phyloP scores from a whole-genome alignment of 495 filamentous ascomycete genomes.

The Apodospora peruviana region DNA sequence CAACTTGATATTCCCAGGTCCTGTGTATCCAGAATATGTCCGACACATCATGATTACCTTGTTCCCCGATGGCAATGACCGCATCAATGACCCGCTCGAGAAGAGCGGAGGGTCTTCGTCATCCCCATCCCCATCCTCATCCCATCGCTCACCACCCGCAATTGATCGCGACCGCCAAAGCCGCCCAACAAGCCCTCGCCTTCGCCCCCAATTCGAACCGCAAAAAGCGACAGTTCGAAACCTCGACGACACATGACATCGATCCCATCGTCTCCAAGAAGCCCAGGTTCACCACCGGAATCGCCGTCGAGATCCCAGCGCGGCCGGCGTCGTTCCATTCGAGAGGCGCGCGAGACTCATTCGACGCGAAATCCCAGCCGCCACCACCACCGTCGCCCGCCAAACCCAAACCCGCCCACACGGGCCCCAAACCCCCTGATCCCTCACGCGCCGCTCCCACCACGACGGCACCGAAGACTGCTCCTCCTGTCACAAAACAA shows the following conservation, averaged over 20 bases:
- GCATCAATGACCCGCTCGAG: constrained; percentile 30
- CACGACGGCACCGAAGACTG: constrained; percentile 2
- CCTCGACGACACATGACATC: constrained; percentile 6
- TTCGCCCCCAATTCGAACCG: constrained; percentile 11
- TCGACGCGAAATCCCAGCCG: constrained; percentile 32
- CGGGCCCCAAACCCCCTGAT: constrained; percentile 23
- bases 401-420: constrained; percentile 19
- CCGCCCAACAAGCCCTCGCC: constrained; percentile 7
- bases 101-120: constrained; percentile 27
- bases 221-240: constrained; percentile 21
- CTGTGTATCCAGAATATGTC: not conserved
- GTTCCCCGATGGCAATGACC: constrained; percentile 26
- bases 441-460: constrained; percentile 12
- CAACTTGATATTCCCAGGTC: not conserved
- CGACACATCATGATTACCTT: constrained; percentile 15
- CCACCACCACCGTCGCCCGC: constrained; percentile 15
- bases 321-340: constrained; percentile 22
- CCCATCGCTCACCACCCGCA: constrained; percentile 13
- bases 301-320: constrained; percentile 38
- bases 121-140: constrained; percentile 15
- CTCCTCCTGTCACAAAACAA: constrained; percentile 16
- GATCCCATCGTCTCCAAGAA: constrained; percentile 15
- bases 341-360: constrained; percentile 16
- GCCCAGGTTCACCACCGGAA: constrained; percentile 19
- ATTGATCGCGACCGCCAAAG: constrained; percentile 12